phyloP scores from a whole-genome alignment of 352 stramenopile genomes.

The Pythium oligandrum region DNA sequence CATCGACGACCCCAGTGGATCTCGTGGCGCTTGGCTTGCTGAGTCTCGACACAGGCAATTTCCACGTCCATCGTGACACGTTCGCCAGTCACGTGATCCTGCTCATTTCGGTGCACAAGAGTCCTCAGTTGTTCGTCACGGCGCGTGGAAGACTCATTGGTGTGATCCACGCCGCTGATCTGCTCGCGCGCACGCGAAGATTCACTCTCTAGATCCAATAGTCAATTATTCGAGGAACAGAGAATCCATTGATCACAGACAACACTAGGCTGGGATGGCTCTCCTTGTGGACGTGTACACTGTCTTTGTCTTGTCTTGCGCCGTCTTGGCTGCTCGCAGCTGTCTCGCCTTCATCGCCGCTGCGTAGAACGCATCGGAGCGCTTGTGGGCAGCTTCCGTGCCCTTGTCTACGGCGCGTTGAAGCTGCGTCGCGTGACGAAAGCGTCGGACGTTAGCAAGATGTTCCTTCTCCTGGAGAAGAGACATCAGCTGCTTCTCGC shows the following conservation, averaged over 20 bases:
- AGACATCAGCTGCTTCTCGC: constrained; percentile 44
- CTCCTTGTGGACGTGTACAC: background rate
- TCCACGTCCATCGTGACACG: constrained; percentile 64
- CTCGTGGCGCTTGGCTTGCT: constrained; percentile 56
- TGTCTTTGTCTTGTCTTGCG: background rate
- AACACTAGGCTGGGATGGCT: no score
- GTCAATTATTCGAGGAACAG: no score
- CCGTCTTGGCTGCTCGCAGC: constrained; percentile 4
- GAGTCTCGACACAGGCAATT: constrained; percentile 56
- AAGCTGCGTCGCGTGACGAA: constrained; percentile 41
- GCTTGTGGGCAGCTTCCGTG: constrained; percentile 23
- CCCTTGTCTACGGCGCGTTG: constrained; percentile 32
- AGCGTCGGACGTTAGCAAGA: constrained; percentile 49
- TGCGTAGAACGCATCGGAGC: constrained; percentile 58
- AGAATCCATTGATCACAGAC: no score
- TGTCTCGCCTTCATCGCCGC: constrained; percentile 61
- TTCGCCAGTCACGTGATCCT: constrained; percentile 69
- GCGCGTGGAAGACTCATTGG: constrained; percentile 64
- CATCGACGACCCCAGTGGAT: constrained; percentile 31
- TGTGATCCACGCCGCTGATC: constrained; percentile 61
- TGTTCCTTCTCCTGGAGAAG: constrained; percentile 58
- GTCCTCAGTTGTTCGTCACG: constrained; percentile 67
- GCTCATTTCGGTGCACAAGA: constrained; percentile 79
- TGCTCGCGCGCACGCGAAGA: constrained; percentile 54
- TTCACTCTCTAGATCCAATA: constrained; percentile 36